Base-by-base conservation (phyloP, 495 filamentous ascomycete species). In the Penicillium roqueforti region DNA sequence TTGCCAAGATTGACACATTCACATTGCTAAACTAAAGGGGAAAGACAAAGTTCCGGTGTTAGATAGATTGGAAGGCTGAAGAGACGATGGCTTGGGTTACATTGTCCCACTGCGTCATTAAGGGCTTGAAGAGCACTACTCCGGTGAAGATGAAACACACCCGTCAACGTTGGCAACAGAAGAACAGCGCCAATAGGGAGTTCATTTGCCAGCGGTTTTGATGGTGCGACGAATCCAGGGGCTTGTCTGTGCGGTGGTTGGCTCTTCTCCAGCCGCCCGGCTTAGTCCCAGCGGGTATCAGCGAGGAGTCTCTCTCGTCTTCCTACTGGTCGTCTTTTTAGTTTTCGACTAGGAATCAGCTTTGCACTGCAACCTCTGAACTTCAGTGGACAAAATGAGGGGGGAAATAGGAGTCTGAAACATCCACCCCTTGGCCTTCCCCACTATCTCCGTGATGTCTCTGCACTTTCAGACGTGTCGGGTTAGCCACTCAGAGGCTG, bases 191-290 rank as follows among this genome's bases (percentile, higher is more conserved):
- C 57, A 60, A 60, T 54, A 51, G 9, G 40, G 41, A 52, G 26
- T 51, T 47, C 38, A 52, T 20, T 16, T 25, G 29, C 20, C 40
- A 22, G 51, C 36, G 34, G 42, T 37, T 38, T 37, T 38, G 23
- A 54, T 47, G 51, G 43, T 47, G 50, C 51, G 51, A 54, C 41
- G 47, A 52, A 34, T 28, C 16, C 43, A 54, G 51, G 51, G 51
- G 51, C 41, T 46, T 54, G 53, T 51, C 34, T 39, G 50, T 29
- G 53, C 39, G 25, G 54, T 64, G 63, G 63, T 66, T 66, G 60
- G 58, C 22, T 55, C 37, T 8, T 58, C 45, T 20, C 47, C 48
- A 60, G 61, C 55, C 61, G 60, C 56, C 57, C 28, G 28, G 9
- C 28, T 6, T 25, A 56, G 57, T 20, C 45, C 45, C 53, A 51